These are phyloP conservation scores for Metarhizium anisopliae DNA, from an alignment of 2,329 filamentous ascomycete genomes.

Conservation along the genomic window DNA sequence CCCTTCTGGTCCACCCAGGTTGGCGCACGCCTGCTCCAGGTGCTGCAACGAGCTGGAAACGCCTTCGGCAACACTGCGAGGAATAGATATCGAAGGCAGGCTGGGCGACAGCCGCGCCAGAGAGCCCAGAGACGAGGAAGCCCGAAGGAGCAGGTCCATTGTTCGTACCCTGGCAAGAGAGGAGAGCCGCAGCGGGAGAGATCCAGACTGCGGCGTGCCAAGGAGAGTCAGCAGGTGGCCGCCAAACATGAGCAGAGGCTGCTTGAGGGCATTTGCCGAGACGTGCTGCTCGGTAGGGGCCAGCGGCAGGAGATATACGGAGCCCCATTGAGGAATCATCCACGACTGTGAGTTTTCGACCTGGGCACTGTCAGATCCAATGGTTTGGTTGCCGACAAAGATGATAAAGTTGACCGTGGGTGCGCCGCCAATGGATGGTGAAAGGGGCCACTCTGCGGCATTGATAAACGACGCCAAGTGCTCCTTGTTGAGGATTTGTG, in stretches of 20 bases:
- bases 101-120: conserved; percentile 77
- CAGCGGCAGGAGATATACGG: conserved; percentile 50
- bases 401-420: conserved; percentile 95
- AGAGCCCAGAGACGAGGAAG: conserved; percentile 89
- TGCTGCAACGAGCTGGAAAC: conserved; percentile 73
- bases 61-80: conserved; percentile 74
- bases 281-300: conserved; percentile 41
- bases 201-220: conserved; percentile 74
- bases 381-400: conserved; percentile 75
- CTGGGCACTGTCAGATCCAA: conserved; percentile 35
- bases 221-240: conserved; percentile 82
- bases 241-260: conserved; percentile 82
- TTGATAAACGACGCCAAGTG: conserved; percentile 94
- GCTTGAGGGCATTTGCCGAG: conserved; percentile 56
- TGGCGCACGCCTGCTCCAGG: conserved; percentile 66
- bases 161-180: conserved; percentile 80
- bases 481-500: conserved; percentile 64
- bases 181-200: conserved; percentile 75
- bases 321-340: conserved; percentile 94
- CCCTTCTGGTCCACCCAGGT: conserved; percentile 56
- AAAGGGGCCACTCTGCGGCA: conserved; percentile 93
- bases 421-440: conserved; percentile 83
- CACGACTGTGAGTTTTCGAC: conserved; percentile 55
- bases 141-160: conserved; percentile 75
- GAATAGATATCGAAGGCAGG: conserved; percentile 85